These are phyloP conservation scores for Meira nashicola DNA, from an alignment of 1,284 basidiomycete species.

Conservation along the genomic window DNA sequence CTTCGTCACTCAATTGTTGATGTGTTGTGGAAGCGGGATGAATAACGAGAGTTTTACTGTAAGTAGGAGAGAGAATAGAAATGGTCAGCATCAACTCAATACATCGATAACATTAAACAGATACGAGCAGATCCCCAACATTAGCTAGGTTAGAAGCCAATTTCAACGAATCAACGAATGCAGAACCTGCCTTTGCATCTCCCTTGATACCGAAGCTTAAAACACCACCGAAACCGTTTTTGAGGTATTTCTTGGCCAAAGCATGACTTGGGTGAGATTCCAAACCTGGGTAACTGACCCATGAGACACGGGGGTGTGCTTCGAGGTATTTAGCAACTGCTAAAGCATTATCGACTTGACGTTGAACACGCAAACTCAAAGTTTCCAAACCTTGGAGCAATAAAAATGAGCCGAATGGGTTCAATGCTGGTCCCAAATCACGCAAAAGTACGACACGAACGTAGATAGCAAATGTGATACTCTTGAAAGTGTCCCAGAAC, in stretches of 20 bases:
- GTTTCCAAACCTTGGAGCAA: conserved; percentile 83
- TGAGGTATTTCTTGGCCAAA: conserved; percentile 59
- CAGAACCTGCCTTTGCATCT: conserved; percentile 61
- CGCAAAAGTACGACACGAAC: conserved; percentile 70
- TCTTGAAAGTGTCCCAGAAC: conserved; percentile 65
- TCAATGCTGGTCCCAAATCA: conserved; percentile 70
- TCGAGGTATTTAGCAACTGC: conserved; percentile 70
- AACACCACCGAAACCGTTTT: conserved; percentile 65
- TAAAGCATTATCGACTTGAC: conserved; percentile 72
- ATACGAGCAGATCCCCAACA: too few relatives aligned
- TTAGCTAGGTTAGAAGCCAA: conserved; percentile 73
- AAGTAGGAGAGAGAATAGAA: too few relatives aligned
- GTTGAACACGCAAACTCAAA: conserved; percentile 69
- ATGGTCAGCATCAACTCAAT: conserved; percentile 20
- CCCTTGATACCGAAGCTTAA: conserved; percentile 77
- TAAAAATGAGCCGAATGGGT: conserved; percentile 77
- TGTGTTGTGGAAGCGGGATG: conserved; percentile 81
- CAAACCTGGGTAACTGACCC: conserved; percentile 79
- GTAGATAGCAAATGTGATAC: conserved; percentile 68
- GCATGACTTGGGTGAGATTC: conserved; percentile 64
- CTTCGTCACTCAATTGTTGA: conserved; percentile 67
- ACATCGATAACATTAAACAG: not conserved
- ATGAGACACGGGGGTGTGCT: conserved; percentile 66
- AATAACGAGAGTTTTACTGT: conserved; percentile 49
- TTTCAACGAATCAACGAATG: conserved; percentile 69